Conservation (phyloP, 352 stramenopile genomes). For the Pythium periplocum region DNA sequence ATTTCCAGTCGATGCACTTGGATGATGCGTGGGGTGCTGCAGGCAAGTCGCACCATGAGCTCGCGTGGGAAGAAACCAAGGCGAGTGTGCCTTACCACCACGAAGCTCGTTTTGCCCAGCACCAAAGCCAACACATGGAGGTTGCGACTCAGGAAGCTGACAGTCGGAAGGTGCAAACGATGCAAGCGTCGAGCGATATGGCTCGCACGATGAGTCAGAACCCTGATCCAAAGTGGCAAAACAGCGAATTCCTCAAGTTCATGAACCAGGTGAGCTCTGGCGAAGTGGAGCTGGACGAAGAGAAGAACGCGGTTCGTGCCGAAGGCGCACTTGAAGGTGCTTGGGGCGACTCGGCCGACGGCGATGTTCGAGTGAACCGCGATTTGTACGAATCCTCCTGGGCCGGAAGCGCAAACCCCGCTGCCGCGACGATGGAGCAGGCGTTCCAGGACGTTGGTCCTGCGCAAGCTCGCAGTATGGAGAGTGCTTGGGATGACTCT, state of each 20-base stretch:
- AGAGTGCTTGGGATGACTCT: conserved; percentile 38
- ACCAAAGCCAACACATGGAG: conserved; percentile 20
- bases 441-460: conserved; percentile 34
- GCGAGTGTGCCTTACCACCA: conserved; percentile 30
- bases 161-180: conserved; percentile 29
- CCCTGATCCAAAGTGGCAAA: conserved; percentile 72
- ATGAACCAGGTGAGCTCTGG: conserved; percentile 77
- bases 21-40: conserved; percentile 58
- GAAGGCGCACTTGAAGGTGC: conserved; percentile 60
- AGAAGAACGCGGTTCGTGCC: conserved; percentile 52
- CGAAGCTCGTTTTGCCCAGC: conserved; percentile 26
- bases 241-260: conserved; percentile 85
- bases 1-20: conserved; percentile 55
- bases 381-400: conserved; percentile 57
- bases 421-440: conserved; percentile 34
- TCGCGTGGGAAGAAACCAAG: conserved; percentile 61
- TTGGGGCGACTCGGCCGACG: conserved; percentile 44
- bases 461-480: conserved; percentile 20
- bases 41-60: conserved; percentile 52
- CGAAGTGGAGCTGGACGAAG: conserved; percentile 73
- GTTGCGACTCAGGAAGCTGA: conserved; percentile 7
- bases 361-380: conserved; percentile 44
- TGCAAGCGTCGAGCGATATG: conserved; percentile 61
- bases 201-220: conserved; percentile 76
- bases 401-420: conserved; percentile 29